These are phyloP conservation scores for Stephania yunnanensis DNA, from an alignment of 164 flowering plant genomes.

Conservation along the genomic window DNA sequence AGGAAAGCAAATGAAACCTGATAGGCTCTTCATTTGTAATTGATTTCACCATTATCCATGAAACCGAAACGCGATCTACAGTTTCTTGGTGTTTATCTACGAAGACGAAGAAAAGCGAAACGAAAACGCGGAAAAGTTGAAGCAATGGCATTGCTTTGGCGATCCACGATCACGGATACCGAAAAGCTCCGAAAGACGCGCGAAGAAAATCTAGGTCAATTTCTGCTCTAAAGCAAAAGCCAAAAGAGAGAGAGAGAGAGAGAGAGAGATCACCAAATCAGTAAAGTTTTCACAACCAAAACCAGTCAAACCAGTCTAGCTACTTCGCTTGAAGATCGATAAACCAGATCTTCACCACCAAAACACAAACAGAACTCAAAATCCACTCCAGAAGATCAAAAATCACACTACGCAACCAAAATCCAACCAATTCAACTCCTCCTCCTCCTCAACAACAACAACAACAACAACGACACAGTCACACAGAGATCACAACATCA, in stretches of 20 bases:
- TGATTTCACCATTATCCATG: conserved; percentile 3
- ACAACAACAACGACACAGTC: background rate
- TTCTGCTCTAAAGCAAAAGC: conserved; percentile 10
- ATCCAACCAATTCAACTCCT: background rate
- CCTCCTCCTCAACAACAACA: background rate
- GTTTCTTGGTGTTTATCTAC: background rate
- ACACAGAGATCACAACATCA: background rate
- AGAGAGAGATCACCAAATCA: background rate
- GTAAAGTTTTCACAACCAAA: background rate
- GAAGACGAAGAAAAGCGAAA: conserved; percentile 9
- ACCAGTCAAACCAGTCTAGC: conserved; percentile 11
- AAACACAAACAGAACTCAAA: background rate
- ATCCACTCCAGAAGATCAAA: background rate
- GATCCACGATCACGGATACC: conserved; percentile 15
- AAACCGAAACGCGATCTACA: conserved; percentile 3
- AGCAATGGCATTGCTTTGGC: conserved; percentile 24
- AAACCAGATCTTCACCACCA: background rate
- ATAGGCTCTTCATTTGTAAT: background rate
- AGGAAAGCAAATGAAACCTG: background rate
- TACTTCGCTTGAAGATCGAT: background rate
- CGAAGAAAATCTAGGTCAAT: background rate
- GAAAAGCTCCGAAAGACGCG: conserved; percentile 9
- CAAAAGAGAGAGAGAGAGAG: conserved; percentile 6
- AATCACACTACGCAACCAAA: background rate
- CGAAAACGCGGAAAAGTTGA: conserved; percentile 21